Base-by-base conservation (phyloP, 2,329 filamentous ascomycete genomes). In the Diaporthe sp. region DNA sequence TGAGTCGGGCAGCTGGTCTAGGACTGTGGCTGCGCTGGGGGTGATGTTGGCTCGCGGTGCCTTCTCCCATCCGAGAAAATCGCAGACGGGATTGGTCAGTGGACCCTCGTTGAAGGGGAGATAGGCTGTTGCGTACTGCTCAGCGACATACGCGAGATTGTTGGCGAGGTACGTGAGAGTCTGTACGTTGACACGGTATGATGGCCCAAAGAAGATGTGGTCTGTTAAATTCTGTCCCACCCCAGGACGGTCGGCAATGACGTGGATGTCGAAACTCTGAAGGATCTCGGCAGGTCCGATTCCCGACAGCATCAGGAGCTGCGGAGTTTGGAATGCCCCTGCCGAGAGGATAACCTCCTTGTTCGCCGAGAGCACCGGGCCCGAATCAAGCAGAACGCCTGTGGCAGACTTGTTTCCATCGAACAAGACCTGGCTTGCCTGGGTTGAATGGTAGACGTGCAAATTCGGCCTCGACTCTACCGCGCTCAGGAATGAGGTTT, bases 331-430 rank as follows among this genome's bases (percentile, higher is more conserved):
- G 71, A 85, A 85, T 5, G 81, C 80, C 22, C 85, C 85, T 0
- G 84, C 84, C 0, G 85, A 85, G 1, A 87, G 71, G 40, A 87
- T 85, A 47, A 87, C 83, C 76, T 87, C 85, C 54, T 78, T 4
- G 6, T 33, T 50, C 9, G 73, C 73, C 9, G 67, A 38, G 38
- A 74, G 45, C 10, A 28, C 47, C 40, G 28, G 33, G 35, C 19
- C 33, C 3, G 55, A 42, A 10, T 45, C 50, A 4, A 71, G 47
- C 3, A 28, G 13, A 1, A 74, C 67, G 9, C 73, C 73, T 3
- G 73, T 74, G 15, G 73, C 73, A 7, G 28, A 22, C 19, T 74
- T 74, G 25, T 66, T 38, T 5, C 22, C 28, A 28, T 67, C 25
- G 50, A 74, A 71, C 0, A 71, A 9, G 12, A 74, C 38, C 1